A percentile compares a stretch with the other conserved stretches of the same genome.
These are phyloP conservation scores for Glonium stellatum DNA, from an alignment of 495 filamentous ascomycete species.

Conservation along the genomic window DNA sequence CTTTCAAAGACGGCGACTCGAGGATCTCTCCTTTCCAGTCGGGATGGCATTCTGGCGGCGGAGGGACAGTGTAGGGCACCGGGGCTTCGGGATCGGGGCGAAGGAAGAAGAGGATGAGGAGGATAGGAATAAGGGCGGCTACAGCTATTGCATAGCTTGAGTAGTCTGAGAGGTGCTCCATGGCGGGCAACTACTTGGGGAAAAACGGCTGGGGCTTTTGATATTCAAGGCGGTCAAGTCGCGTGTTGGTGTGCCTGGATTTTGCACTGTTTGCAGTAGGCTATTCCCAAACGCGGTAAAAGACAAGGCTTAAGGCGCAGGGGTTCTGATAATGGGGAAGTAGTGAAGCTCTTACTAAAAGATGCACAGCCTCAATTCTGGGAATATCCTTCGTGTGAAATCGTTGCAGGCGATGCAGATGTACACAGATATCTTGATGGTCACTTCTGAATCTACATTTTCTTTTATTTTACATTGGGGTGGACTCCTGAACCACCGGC, in stretches of 20 bases:
- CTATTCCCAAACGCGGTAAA: neutral
- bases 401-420: too few relatives aligned
- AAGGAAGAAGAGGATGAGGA: conserved; percentile 12
- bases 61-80: conserved; percentile 50
- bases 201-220: too few relatives aligned
- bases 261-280: neutral
- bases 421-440: too few relatives aligned
- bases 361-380: too few relatives aligned
- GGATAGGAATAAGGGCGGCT: conserved; percentile 5
- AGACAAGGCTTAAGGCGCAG: too few relatives aligned
- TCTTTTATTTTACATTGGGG: too few relatives aligned
- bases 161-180: conserved; percentile 13
- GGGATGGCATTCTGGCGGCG: conserved; percentile 50
- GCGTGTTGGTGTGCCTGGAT: neutral
- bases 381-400: too few relatives aligned
- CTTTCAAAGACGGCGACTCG: conserved; percentile 47
- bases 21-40: conserved; percentile 56
- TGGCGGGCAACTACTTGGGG: conserved; percentile 1
- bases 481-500: too few relatives aligned
- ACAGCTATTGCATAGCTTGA: conserved; percentile 2
- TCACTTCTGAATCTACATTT: too few relatives aligned
- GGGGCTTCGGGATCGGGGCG: conserved; percentile 40
- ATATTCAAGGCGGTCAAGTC: neutral
- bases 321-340: too few relatives aligned
- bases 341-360: too few relatives aligned